A percentile compares a stretch with the other conserved stretches of the same genome.
phyloP scores from a whole-genome alignment of 169 alveolate species.

The Eimeria sp. region DNA sequence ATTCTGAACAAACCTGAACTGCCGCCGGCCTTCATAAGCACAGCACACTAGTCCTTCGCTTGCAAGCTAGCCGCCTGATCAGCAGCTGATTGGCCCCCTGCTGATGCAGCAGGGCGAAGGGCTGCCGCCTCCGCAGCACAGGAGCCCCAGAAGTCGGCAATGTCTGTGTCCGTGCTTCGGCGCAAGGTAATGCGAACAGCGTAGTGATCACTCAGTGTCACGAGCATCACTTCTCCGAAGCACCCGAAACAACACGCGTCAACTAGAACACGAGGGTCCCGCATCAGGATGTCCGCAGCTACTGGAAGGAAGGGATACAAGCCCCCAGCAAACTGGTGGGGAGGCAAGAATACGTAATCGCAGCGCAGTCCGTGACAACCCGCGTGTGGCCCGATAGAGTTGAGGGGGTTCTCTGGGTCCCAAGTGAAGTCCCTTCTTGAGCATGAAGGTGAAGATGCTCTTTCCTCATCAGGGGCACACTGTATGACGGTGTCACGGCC shows the following conservation, averaged over 20 bases:
- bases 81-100: conserved; percentile 24
- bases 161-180: conserved; percentile 82
- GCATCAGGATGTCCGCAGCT: conserved; percentile 90
- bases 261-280: conserved; percentile 91
- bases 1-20: conserved; percentile 17
- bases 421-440: conserved; percentile 90
- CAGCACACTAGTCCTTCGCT: conserved; percentile 23
- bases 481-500: conserved; percentile 56
- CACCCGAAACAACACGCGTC: conserved; percentile 87
- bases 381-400: conserved; percentile 94
- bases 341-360: conserved; percentile 94
- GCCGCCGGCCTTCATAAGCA: background rate
- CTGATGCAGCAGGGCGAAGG: conserved; percentile 5
- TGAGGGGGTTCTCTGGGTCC: conserved; percentile 95
- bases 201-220: conserved; percentile 94
- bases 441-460: background rate
- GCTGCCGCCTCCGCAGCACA: conserved; percentile 76
- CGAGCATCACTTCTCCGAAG: conserved; percentile 90
- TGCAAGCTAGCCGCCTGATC: conserved; percentile 22
- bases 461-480: conserved; percentile 36
- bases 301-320: conserved; percentile 89
- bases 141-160: conserved; percentile 76
- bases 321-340: conserved; percentile 88
- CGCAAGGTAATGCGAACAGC: conserved; percentile 91
- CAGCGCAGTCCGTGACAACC: conserved; percentile 94